Evolutionary conservation across 345 rosid species (phyloP).

Genomic region (Aethionema arabicum): DNA sequence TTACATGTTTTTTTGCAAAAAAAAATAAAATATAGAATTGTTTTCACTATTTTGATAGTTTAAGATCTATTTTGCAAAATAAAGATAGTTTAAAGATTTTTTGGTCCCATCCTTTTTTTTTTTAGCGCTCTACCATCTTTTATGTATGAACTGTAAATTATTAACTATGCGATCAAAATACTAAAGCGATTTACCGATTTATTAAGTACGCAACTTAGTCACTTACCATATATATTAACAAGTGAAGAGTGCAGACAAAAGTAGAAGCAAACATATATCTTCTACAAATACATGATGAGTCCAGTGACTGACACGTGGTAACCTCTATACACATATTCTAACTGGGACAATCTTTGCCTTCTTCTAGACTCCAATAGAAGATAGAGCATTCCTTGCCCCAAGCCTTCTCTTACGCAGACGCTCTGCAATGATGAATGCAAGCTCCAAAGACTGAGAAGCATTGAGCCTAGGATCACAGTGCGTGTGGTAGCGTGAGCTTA

Average conservation of each 20-base stretch:
- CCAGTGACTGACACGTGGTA: too few relatives aligned
- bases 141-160: background rate
- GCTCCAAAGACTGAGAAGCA: slow-evolving; percentile 60
- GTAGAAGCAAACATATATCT: too few relatives aligned
- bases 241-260: too few relatives aligned
- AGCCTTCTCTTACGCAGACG: slow-evolving; percentile 44
- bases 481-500: slow-evolving; percentile 57
- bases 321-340: slow-evolving; percentile 6
- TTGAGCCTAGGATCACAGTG: slow-evolving; percentile 58
- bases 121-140: too few relatives aligned
- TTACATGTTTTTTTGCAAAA: too few relatives aligned
- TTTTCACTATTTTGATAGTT: too few relatives aligned
- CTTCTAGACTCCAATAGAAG: slow-evolving; percentile 32
- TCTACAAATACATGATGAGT: too few relatives aligned
- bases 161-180: background rate
- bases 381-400: slow-evolving; percentile 22
- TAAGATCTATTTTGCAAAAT: too few relatives aligned
- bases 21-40: too few relatives aligned
- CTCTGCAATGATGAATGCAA: slow-evolving; percentile 57
- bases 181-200: slow-evolving; percentile 8
- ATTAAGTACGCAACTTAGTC: background rate
- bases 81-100: too few relatives aligned
- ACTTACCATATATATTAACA: too few relatives aligned
- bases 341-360: slow-evolving; percentile 8
- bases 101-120: too few relatives aligned